phyloP scores from a whole-genome alignment of 2,329 filamentous ascomycete genomes.

The Botrytis sinoallii region DNA sequence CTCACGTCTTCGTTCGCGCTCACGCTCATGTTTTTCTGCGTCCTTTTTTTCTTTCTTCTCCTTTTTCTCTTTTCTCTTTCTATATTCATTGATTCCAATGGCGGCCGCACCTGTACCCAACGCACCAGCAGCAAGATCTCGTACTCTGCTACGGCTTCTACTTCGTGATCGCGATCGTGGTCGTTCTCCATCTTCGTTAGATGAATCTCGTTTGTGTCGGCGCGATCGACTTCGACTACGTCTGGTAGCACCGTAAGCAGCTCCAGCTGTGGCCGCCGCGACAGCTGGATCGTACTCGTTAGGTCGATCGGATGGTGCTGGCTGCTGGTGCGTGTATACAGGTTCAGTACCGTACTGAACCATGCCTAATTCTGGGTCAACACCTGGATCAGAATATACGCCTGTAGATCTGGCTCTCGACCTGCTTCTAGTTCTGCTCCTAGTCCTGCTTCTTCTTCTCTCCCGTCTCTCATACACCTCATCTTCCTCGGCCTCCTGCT shows the following conservation, averaged over 20 bases:
- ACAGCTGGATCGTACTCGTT: slow-evolving; percentile 27
- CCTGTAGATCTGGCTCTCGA: slow-evolving; percentile 50
- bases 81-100: slow-evolving; percentile 60
- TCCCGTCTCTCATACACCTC: slow-evolving; percentile 23
- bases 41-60: slow-evolving; percentile 38
- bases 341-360: slow-evolving; percentile 64
- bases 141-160: slow-evolving; percentile 48
- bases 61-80: slow-evolving; percentile 46
- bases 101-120: slow-evolving; percentile 58
- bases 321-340: slow-evolving; percentile 43
- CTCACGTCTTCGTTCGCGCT: slow-evolving; percentile 39
- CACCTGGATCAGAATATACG: slow-evolving; percentile 47
- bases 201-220: slow-evolving; percentile 28
- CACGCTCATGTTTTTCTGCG: slow-evolving; percentile 28
- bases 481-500: slow-evolving; percentile 50
- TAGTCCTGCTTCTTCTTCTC: slow-evolving; percentile 34
- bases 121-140: slow-evolving; percentile 54
- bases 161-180: slow-evolving; percentile 23
- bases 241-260: slow-evolving; percentile 30
- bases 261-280: slow-evolving; percentile 28
- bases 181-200: slow-evolving; percentile 30
- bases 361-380: slow-evolving; percentile 65
- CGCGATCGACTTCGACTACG: slow-evolving; percentile 28
- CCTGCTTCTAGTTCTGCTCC: slow-evolving; percentile 35
- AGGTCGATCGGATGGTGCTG: slow-evolving; percentile 32